Percentiles rank a stretch among this genome's conserved stretches.
Conservation (phyloP, 176 grass and related monocot genomes). For the Phoenix roebelenii region DNA sequence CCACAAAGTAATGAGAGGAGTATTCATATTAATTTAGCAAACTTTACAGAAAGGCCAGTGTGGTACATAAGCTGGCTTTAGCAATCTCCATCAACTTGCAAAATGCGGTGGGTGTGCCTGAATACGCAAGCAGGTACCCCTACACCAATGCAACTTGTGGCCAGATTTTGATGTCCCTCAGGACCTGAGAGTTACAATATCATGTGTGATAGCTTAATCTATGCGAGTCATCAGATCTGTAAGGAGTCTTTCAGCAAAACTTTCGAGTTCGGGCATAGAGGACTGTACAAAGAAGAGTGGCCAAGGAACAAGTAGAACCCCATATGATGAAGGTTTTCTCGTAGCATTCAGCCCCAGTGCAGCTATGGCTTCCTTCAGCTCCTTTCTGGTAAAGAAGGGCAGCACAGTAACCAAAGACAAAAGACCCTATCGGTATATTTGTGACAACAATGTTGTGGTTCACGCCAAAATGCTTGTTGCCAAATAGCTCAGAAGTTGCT, state of each 20-base stretch:
- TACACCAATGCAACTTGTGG: no score
- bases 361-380: constrained; percentile 29
- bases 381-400: constrained; percentile 63
- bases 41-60: no score
- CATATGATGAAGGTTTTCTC: constrained; percentile 51
- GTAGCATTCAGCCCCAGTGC: constrained; percentile 63
- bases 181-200: no score
- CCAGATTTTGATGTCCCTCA: no score
- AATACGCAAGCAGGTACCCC: no score
- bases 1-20: no score
- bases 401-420: constrained; percentile 84
- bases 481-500: constrained; percentile 81
- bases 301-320: constrained; percentile 55
- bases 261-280: constrained; percentile 53
- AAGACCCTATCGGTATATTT: constrained; percentile 79
- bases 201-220: no score
- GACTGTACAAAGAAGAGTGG: constrained; percentile 45
- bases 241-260: not conserved
- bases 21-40: no score
- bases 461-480: constrained; percentile 69
- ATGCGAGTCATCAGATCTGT: not conserved
- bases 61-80: no score
- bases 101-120: no score
- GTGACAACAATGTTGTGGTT: constrained; percentile 95
- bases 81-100: no score